Evolutionary conservation across 192 early-diverging fungal genomes (phyloP), one percentile per base, ranked within the genome.

Genomic region (Entomortierella beljakovae): DNA sequence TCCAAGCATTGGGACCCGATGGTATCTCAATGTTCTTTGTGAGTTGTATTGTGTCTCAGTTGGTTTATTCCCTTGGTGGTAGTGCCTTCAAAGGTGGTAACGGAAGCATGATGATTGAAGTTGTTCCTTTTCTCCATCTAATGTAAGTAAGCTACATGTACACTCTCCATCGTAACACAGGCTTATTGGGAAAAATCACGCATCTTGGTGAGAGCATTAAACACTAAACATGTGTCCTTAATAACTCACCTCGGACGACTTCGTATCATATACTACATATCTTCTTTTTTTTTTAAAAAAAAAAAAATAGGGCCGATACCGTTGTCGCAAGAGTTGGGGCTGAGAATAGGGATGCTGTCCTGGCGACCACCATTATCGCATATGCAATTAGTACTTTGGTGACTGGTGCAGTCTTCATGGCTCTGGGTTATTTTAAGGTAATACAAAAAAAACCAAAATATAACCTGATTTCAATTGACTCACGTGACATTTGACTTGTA

Each of bases 11-110:
- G 74, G 93, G 93, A 5, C 91, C 93, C 2, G 90, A 90, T 66
- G 98, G 98, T 28, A 95, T 98, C 58, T 95, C 95, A 53, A 98
- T 98, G 93, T 98, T 95, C 72, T 90, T 98, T 82, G 92, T 96
- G 61, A 87, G 86, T 32, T 84, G 81, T 28, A 81, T 92, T n/a
- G 71, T 92, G 22, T 84, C 92, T 4, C 94, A 95, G 69, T 52
- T 92, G 31, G 88, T 91, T 22, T 92, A 87, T 65, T 91, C 92
- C 8, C 68, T 80, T n/a, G 96, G 95, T n/a, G 92, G 92, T 4
- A 96, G 95, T 64, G 87, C 85, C 25, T 99, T 99, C 89, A 89
- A 89, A 34, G 96, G 96, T 42, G 96, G 92, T 7, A 94, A 94
- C 76, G 97, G 96, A 62, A 92, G 92, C 56, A 97, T 97, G 94